phyloP scores from a whole-genome alignment of 805 yeast species.

The Starmerella vaccinii region DNA sequence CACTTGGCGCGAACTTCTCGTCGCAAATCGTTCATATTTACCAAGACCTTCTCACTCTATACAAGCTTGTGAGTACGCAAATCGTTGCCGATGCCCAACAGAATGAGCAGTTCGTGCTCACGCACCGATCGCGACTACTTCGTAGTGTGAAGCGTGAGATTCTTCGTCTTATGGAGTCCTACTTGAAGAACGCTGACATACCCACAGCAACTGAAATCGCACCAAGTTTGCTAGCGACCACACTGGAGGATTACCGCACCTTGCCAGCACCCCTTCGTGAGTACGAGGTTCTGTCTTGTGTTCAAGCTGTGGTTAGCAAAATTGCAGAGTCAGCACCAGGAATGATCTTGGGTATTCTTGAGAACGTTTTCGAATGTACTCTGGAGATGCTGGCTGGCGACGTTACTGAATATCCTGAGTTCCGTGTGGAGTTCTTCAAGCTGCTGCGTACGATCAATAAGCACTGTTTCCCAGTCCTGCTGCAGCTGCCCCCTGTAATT shows the following conservation, averaged over 20 bases:
- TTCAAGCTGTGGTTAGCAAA: constrained; percentile 77
- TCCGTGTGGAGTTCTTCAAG: constrained; percentile 90
- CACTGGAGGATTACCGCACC: constrained; percentile 75
- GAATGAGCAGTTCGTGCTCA: constrained; percentile 72
- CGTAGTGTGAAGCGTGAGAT: constrained; percentile 95
- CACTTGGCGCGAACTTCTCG: constrained; percentile 84
- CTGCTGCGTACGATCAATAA: constrained; percentile 76
- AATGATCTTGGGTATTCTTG: constrained; percentile 76
- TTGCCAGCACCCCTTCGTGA: constrained; percentile 96
- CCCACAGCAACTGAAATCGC: constrained; percentile 70
- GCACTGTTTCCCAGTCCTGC: constrained; percentile 74
- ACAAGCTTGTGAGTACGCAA: constrained; percentile 78
- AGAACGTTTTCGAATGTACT: constrained; percentile 88
- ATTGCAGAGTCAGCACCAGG: constrained; percentile 64
- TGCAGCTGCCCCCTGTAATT: constrained; percentile 82
- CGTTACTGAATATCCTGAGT: constrained; percentile 94
- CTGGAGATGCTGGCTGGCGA: constrained; percentile 91
- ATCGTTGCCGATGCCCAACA: constrained; percentile 65
- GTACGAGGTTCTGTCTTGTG: constrained; percentile 92
- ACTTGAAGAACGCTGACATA: constrained; percentile 77
- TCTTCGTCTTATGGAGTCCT: constrained; percentile 77
- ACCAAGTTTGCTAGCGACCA: constrained; percentile 72
- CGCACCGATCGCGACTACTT: constrained; percentile 89
- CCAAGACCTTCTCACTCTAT: constrained; percentile 78
- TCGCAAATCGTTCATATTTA: constrained; percentile 80